These are phyloP conservation scores for Sporothrix humicola DNA, from an alignment of 2,329 filamentous ascomycete species.

Conservation along the genomic window DNA sequence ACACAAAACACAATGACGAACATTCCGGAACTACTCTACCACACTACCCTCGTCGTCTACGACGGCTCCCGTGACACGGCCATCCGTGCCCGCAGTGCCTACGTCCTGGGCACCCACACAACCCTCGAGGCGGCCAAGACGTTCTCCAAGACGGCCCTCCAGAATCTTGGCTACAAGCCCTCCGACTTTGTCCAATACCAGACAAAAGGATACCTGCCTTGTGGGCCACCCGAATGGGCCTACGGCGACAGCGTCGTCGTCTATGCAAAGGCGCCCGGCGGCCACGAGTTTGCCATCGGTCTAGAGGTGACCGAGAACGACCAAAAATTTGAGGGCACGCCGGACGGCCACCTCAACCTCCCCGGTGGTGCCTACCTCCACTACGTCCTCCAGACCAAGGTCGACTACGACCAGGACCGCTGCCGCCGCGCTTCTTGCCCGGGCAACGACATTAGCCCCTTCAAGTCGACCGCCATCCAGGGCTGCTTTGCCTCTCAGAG, in stretches of 20 bases:
- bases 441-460: slow-evolving; percentile 35
- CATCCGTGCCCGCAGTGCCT: slow-evolving; percentile 42
- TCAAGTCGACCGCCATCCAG: slow-evolving; percentile 48
- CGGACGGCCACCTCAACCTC: slow-evolving; percentile 39
- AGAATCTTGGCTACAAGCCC: slow-evolving; percentile 46
- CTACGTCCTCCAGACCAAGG: slow-evolving; percentile 52
- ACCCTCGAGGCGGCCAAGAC: slow-evolving; percentile 47
- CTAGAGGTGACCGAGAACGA: slow-evolving; percentile 50
- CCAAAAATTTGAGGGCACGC: slow-evolving; percentile 40
- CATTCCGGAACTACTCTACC: slow-evolving; percentile 47
- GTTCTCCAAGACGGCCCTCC: slow-evolving; percentile 45
- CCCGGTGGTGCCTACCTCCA: slow-evolving; percentile 43
- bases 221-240: slow-evolving; percentile 42
- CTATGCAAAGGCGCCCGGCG: slow-evolving; percentile 46
- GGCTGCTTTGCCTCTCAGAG: slow-evolving; percentile 46
- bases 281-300: slow-evolving; percentile 48
- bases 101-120: slow-evolving; percentile 50
- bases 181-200: slow-evolving; percentile 48
- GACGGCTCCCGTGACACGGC: slow-evolving; percentile 37
- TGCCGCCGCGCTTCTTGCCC: slow-evolving; percentile 34
- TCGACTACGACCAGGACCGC: slow-evolving; percentile 50
- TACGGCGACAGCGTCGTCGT: slow-evolving; percentile 49
- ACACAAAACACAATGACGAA: slow-evolving; percentile 32
- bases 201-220: slow-evolving; percentile 27
- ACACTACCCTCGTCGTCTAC: slow-evolving; percentile 43